Conservation (phyloP, 805 yeast genomes). For the Blastobotrys parvus region DNA sequence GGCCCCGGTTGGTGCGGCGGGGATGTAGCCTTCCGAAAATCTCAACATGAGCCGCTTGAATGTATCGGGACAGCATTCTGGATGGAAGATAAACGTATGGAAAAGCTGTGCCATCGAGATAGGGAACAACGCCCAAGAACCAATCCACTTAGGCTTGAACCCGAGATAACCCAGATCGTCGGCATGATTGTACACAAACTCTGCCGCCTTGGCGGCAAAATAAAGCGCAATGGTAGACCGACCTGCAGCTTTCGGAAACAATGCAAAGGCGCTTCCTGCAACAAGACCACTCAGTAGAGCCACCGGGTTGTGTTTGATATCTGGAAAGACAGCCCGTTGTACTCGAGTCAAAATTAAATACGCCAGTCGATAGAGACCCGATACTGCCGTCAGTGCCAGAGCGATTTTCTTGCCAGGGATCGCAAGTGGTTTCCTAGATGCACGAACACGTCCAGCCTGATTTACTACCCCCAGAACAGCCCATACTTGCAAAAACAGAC, state of each 20-base stretch:
- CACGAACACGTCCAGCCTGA: conserved; percentile 2
- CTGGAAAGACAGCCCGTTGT: too few species aligned
- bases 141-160: conserved; percentile 30
- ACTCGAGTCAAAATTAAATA: background rate
- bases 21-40: conserved; percentile 26
- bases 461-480: conserved; percentile 11
- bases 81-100: conserved; percentile 27
- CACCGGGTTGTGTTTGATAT: conserved; percentile 2
- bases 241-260: conserved; percentile 21
- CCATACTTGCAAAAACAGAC: conserved; percentile 16
- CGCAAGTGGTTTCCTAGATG: conserved; percentile 6
- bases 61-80: conserved; percentile 27
- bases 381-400: conserved; percentile 10
- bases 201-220: conserved; percentile 26
- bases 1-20: conserved; percentile 23
- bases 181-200: conserved; percentile 28
- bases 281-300: conserved; percentile 20
- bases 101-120: conserved; percentile 33
- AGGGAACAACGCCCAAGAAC: conserved; percentile 35
- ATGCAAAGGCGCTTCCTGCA: conserved; percentile 20
- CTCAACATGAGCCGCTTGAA: conserved; percentile 24
- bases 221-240: conserved; percentile 27
- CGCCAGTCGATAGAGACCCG: conserved; percentile 12
- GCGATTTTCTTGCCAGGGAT: conserved; percentile 8
- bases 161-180: conserved; percentile 28